Conservation (phyloP, 495 filamentous ascomycete species). For the Tuber melanosporum region DNA sequence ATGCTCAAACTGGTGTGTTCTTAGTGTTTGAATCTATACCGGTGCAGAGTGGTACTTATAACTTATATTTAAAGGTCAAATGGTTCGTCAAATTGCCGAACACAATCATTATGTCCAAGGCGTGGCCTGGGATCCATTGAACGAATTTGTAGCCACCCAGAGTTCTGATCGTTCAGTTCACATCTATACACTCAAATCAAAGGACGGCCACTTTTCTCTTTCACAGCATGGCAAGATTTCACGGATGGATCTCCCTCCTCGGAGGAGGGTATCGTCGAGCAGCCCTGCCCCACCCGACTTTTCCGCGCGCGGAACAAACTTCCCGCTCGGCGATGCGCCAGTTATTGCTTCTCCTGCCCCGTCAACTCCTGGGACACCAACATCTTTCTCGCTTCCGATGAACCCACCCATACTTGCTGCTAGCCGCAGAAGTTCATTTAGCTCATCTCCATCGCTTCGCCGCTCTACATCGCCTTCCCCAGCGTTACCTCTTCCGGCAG, state of each 20-base stretch:
- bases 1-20: constrained; percentile 76
- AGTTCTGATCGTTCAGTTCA: constrained; percentile 97
- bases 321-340: constrained; percentile 34
- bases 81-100: constrained; percentile 93
- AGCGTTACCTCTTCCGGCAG: constrained; percentile 86
- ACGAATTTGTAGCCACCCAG: constrained; percentile 97
- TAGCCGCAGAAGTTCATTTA: constrained; percentile 90
- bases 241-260: constrained; percentile 80
- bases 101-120: constrained; percentile 99
- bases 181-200: constrained; percentile 91
- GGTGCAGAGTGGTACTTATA: constrained; percentile 21
- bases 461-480: constrained; percentile 93
- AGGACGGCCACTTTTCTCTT: constrained; percentile 93
- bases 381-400: constrained; percentile 85
- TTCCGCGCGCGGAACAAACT: constrained; percentile 44
- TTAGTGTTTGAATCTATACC: not conserved
- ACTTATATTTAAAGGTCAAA: constrained; percentile 55
- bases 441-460: constrained; percentile 74
- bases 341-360: constrained; percentile 62
- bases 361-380: constrained; percentile 92
- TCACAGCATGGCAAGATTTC: constrained; percentile 62
- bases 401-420: constrained; percentile 90
- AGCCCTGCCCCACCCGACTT: constrained; percentile 89
- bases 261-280: constrained; percentile 76
- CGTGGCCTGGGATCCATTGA: constrained; percentile 95